A percentile compares a stretch with the other conserved stretches of the same genome.
Conservation (phyloP, 2,329 filamentous ascomycete genomes). For the Cercospora sp. region DNA sequence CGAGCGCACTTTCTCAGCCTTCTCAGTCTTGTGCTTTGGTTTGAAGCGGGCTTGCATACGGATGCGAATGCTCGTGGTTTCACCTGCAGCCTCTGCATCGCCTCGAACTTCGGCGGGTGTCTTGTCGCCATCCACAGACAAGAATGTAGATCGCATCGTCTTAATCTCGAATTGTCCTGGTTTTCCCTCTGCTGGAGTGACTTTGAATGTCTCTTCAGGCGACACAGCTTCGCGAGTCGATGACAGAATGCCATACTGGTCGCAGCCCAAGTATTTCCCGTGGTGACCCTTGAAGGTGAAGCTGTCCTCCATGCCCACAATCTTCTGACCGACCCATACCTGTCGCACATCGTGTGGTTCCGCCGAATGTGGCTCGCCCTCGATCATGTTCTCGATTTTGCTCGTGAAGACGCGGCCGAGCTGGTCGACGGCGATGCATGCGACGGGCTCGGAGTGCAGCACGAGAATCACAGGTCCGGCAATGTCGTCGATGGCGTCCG, state of each 20-base stretch:
- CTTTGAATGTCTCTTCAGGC: conserved; percentile 75
- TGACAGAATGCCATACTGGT: conserved; percentile 75
- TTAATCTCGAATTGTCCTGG: conserved; percentile 32
- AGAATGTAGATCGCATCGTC: conserved; percentile 63
- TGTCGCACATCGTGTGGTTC: conserved; percentile 95
- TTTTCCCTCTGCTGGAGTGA: conserved; percentile 34
- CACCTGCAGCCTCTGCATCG: conserved; percentile 67
- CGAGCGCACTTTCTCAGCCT: conserved; percentile 78
- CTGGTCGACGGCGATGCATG: conserved; percentile 80
- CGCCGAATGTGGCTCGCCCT: conserved; percentile 76
- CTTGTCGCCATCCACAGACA: conserved; percentile 56
- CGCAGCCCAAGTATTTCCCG: conserved; percentile 82
- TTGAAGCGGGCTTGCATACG: conserved; percentile 97
- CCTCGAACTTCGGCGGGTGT: conserved; percentile 68
- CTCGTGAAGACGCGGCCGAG: conserved; percentile 83
- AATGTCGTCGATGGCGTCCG: conserved; percentile 72
- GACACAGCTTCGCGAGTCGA: conserved; percentile 80
- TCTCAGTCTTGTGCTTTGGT: conserved; percentile 73
- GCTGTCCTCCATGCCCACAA: conserved; percentile 72
- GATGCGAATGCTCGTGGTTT: conserved; percentile 72
- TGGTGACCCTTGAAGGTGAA: conserved; percentile 89
- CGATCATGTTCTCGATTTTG: conserved; percentile 82
- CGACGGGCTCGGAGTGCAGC: conserved; percentile 70
- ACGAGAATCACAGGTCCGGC: conserved; percentile 81
- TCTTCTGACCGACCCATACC: conserved; percentile 86